phyloP scores from a whole-genome alignment of 148 eudicot genomes.

The Persicaria tinctoria region DNA sequence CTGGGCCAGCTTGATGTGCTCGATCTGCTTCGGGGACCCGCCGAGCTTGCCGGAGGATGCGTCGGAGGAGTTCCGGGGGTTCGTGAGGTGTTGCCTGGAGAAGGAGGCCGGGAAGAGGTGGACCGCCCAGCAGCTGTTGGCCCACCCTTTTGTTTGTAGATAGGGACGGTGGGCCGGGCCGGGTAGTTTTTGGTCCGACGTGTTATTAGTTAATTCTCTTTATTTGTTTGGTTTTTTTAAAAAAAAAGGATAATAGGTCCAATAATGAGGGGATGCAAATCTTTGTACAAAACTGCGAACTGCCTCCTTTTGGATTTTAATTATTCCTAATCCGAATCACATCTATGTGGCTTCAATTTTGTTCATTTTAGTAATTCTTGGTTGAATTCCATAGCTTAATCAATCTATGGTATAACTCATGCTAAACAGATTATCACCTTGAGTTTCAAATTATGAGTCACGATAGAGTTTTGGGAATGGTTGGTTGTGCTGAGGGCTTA shows the following conservation, averaged over 20 bases:
- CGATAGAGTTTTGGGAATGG: too few species aligned
- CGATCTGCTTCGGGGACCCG: slow-evolving; percentile 88
- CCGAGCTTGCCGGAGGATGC: slow-evolving; percentile 40
- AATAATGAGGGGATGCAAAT: not conserved
- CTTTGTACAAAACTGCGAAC: not conserved
- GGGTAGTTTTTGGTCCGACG: not conserved
- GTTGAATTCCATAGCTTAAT: too few species aligned
- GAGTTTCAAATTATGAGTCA: too few species aligned
- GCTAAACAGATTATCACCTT: too few species aligned
- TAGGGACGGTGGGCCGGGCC: slow-evolving; percentile 1
- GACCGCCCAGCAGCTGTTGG: slow-evolving; percentile 30
- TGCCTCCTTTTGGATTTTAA: too few species aligned
- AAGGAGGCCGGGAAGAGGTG: slow-evolving; percentile 35
- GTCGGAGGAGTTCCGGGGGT: slow-evolving; percentile 31
- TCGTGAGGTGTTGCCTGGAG: slow-evolving; percentile 35
- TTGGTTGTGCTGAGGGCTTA: too few species aligned
- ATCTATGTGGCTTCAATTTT: too few species aligned
- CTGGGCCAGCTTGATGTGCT: slow-evolving; percentile 94
- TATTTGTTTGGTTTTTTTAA: not conserved
- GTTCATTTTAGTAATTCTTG: too few species aligned
- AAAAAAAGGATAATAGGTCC: not conserved
- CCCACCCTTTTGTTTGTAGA: slow-evolving; percentile 34
- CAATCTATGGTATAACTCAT: too few species aligned
- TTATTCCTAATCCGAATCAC: too few species aligned
- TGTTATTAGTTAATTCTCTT: not conserved